These are phyloP conservation scores for Babesia sp. DNA, from an alignment of 169 alveolate genomes.

Conservation along the genomic window DNA sequence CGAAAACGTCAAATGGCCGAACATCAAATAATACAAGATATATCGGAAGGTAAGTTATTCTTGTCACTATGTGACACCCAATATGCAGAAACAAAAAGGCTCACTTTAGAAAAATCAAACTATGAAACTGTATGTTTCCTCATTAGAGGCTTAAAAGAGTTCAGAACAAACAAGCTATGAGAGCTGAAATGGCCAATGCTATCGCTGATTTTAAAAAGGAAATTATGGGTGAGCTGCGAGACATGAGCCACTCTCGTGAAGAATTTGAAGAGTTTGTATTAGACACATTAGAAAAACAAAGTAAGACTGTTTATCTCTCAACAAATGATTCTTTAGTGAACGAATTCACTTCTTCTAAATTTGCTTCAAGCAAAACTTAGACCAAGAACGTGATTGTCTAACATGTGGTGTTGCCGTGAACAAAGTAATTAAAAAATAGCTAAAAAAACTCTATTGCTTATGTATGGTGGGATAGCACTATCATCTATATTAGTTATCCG, in stretches of 20 bases:
- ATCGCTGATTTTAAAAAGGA: slow-evolving; percentile 12
- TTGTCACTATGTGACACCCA: background rate
- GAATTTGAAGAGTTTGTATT: slow-evolving; percentile 53
- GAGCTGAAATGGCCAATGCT: slow-evolving; percentile 7
- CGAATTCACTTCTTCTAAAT: slow-evolving; percentile 10
- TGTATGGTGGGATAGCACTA: too few species aligned
- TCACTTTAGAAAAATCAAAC: background rate
- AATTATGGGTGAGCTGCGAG: background rate
- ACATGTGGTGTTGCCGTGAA: too few species aligned
- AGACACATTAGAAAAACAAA: slow-evolving; percentile 35
- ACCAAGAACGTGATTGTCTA: too few species aligned
- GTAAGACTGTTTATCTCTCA: background rate
- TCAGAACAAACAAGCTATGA: slow-evolving; percentile 10
- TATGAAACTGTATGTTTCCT: slow-evolving; percentile 12
- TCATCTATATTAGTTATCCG: too few species aligned
- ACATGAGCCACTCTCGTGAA: slow-evolving; percentile 40
- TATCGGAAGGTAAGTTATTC: slow-evolving; percentile 11
- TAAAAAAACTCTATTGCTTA: too few species aligned
- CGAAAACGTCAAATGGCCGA: slow-evolving; percentile 7
- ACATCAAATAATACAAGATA: background rate
- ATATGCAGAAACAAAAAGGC: slow-evolving; percentile 24
- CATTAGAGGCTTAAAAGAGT: too few species aligned
- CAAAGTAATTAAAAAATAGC: too few species aligned
- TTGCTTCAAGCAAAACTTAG: background rate
- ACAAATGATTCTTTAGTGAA: slow-evolving; percentile 15